A percentile compares a stretch with the other conserved stretches of the same genome.
Conservation (phyloP, 2,329 filamentous ascomycete species). For the Colletotrichum phormii region DNA sequence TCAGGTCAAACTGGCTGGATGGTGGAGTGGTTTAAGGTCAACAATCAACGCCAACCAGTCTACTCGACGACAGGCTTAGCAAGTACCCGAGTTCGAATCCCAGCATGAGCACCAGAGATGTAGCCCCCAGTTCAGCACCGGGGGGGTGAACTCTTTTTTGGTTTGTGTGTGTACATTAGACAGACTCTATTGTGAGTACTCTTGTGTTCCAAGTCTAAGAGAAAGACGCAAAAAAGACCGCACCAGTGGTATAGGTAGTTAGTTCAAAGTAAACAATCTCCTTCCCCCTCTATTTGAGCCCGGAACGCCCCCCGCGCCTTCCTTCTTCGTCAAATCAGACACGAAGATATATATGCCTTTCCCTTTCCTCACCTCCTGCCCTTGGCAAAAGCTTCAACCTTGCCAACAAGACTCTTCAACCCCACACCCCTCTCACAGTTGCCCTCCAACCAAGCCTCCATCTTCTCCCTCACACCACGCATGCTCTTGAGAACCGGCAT, state of each 20-base stretch:
- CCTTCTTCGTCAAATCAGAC: slow-evolving; percentile 21
- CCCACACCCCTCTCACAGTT: slow-evolving; percentile 86
- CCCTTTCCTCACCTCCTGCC: slow-evolving; percentile 41
- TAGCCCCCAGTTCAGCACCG: too few species aligned
- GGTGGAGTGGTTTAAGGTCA: too few species aligned
- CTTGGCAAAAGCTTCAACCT: slow-evolving; percentile 65
- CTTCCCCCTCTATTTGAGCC: background rate
- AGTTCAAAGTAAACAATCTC: slow-evolving; percentile 1
- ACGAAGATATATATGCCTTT: too few species aligned
- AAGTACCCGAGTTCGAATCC: too few species aligned
- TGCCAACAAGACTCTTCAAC: slow-evolving; percentile 76
- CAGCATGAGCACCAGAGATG: too few species aligned
- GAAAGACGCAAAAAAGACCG: background rate
- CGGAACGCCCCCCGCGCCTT: slow-evolving; percentile 11
- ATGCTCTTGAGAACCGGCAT: slow-evolving; percentile 82
- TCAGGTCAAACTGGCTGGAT: too few species aligned
- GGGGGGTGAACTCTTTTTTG: too few species aligned
- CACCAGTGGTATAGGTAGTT: slow-evolving; percentile 35
- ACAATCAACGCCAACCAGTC: too few species aligned
- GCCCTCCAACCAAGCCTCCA: slow-evolving; percentile 85
- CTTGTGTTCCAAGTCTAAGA: background rate
- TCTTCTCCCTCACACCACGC: slow-evolving; percentile 75
- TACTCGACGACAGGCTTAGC: too few species aligned
- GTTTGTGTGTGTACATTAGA: too few species aligned
- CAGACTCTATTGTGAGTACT: too few species aligned